Percentiles rank a stretch among this genome's conserved stretches.
phyloP scores from a whole-genome alignment of 2,329 filamentous ascomycete genomes.

The Aspergillus glaucus region DNA sequence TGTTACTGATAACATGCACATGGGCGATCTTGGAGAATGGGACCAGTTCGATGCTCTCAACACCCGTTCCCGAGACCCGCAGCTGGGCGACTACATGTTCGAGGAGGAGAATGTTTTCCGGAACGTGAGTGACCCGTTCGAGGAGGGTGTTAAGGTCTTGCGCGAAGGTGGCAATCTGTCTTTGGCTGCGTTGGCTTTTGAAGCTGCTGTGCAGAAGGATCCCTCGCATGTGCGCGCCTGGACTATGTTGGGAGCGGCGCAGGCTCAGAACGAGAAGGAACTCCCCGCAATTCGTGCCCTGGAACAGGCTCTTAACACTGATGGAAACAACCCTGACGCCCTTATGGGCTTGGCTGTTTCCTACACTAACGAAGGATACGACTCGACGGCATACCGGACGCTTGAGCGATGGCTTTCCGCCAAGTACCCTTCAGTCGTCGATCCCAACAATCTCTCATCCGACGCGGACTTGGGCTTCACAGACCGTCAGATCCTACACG shows the following conservation, averaged over 20 bases:
- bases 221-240: constrained; percentile 84
- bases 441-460: constrained; percentile 64
- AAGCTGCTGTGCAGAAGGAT: constrained; percentile 88
- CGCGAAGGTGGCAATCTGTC: constrained; percentile 89
- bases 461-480: constrained; percentile 88
- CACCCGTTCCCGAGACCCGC: constrained; percentile 66
- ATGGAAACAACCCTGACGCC: constrained; percentile 78
- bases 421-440: constrained; percentile 80
- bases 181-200: constrained; percentile 86
- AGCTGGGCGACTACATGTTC: constrained; percentile 85
- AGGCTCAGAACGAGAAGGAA: constrained; percentile 98
- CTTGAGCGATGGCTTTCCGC: constrained; percentile 94
- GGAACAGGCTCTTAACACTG: constrained; percentile 82
- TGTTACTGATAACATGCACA: constrained; percentile 42
- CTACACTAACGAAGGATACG: constrained; percentile 98
- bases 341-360: constrained; percentile 94
- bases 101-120: constrained; percentile 90
- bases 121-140: constrained; percentile 74
- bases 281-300: constrained; percentile 89
- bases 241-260: constrained; percentile 83
- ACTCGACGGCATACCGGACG: constrained; percentile 91
- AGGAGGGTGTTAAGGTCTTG: constrained; percentile 90
- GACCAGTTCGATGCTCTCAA: constrained; percentile 64
- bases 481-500: constrained; percentile 81
- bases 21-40: constrained; percentile 76